Evolutionary conservation across 495 filamentous ascomycete genomes (phyloP).

Genomic region (Xylaria sp.): DNA sequence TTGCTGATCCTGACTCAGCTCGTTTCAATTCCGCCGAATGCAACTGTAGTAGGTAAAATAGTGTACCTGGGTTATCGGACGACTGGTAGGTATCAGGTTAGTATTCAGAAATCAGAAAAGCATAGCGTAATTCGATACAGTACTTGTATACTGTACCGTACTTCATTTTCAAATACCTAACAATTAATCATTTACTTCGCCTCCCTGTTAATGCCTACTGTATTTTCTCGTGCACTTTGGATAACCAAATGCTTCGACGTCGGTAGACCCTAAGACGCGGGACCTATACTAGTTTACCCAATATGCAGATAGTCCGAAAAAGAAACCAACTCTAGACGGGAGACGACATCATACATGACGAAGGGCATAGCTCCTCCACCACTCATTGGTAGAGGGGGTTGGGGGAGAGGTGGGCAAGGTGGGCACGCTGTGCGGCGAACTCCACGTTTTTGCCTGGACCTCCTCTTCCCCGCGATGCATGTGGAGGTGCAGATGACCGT

Average conservation of each 20-base stretch:
- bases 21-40: conserved; percentile 20
- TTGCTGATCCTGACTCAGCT: conserved; percentile 23
- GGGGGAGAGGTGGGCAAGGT: conserved; percentile 16
- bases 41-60: conserved; percentile 13
- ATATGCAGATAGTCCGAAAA: background rate
- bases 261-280: conserved; percentile 12
- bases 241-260: conserved; percentile 3
- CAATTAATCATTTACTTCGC: background rate
- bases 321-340: conserved; percentile 3
- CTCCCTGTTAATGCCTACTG: background rate
- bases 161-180: background rate
- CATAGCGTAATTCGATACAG: background rate
- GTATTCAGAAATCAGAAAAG: conserved; percentile 18
- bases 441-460: conserved; percentile 44
- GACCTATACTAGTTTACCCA: conserved; percentile 4
- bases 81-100: background rate
- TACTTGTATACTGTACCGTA: background rate
- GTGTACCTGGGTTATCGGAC: background rate
- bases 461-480: conserved; percentile 41
- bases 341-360: conserved; percentile 21
- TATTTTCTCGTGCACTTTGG: background rate
- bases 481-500: conserved; percentile 44
- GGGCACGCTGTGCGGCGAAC: conserved; percentile 35
- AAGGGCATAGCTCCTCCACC: background rate
- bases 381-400: conserved; percentile 25